A percentile compares a stretch with the other conserved stretches of the same genome.
Conservation (phyloP, 768 basidiomycete species). For the Glaciozyma martinii region DNA sequence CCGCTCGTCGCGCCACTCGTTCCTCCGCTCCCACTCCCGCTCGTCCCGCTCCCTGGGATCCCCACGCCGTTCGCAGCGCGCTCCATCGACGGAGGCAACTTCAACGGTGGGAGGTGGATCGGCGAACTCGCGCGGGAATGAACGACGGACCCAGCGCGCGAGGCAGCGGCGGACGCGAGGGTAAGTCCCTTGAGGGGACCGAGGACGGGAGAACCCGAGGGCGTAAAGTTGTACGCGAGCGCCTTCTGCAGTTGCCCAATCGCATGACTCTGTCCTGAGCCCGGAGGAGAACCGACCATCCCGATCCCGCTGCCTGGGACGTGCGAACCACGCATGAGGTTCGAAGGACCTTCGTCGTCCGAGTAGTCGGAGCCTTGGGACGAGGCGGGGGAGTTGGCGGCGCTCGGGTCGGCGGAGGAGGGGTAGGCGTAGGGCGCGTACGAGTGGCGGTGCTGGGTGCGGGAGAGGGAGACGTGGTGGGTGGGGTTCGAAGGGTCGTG, state of each 20-base stretch:
- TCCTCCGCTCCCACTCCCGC: neutral
- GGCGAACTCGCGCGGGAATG: conserved; percentile 15
- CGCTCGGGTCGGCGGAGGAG: conserved; percentile 1
- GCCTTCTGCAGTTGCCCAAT: conserved; percentile 25
- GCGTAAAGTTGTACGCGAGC: conserved; percentile 20
- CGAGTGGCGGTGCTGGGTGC: conserved; percentile 27
- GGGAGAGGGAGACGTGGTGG: conserved; percentile 20
- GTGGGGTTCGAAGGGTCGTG: conserved; percentile 29
- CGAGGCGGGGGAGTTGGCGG: conserved; percentile 17
- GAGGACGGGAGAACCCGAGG: conserved; percentile 21
- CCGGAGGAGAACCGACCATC: conserved; percentile 25
- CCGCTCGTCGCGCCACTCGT: neutral
- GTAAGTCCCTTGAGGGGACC: conserved; percentile 28
- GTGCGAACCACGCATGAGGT: neutral
- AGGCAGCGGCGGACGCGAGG: conserved; percentile 18
- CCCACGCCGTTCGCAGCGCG: neutral
- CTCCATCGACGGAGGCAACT: conserved; percentile 5
- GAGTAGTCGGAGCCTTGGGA: conserved; percentile 1
- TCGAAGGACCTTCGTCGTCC: neutral
- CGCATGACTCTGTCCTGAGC: conserved; percentile 22
- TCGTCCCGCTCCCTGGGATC: neutral
- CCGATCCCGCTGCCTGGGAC: conserved; percentile 17
- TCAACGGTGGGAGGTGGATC: conserved; percentile 27
- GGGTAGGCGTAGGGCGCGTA: conserved; percentile 28
- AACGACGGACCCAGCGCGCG: conserved; percentile 9